Conservation (phyloP, 805 yeast genomes). For the Ogataea degrootiae region DNA sequence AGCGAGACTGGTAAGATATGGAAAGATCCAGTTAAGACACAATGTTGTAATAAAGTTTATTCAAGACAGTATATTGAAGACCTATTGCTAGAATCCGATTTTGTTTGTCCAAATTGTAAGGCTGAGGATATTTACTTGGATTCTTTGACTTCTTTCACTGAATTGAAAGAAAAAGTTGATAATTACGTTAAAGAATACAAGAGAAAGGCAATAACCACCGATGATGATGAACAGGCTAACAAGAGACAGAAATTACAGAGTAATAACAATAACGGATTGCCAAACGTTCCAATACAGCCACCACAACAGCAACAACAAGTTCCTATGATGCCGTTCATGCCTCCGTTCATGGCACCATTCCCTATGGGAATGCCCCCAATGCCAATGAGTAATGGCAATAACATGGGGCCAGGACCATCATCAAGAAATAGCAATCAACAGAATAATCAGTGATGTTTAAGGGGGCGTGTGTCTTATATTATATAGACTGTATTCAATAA, state of each 20-base stretch:
- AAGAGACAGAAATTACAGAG: conserved; percentile 13
- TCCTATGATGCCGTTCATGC: conserved; percentile 23
- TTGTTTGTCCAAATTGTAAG: conserved; percentile 85
- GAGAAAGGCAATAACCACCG: conserved; percentile 8
- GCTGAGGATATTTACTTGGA: conserved; percentile 73
- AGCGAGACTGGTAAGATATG: conserved; percentile 61
- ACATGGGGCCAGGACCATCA: not conserved
- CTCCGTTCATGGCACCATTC: conserved; percentile 30
- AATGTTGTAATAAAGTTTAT: conserved; percentile 56
- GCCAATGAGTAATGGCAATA: not conserved
- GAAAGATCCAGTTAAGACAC: conserved; percentile 71
- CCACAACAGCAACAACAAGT: conserved; percentile 1
- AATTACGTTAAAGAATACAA: conserved; percentile 39
- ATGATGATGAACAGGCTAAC: conserved; percentile 5
- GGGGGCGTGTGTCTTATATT: not conserved
- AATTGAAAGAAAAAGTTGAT: conserved; percentile 50
- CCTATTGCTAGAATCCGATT: conserved; percentile 71
- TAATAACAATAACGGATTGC: conserved; percentile 11
- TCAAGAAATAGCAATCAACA: not conserved
- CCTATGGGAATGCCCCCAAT: conserved; percentile 6
- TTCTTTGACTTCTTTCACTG: conserved; percentile 56
- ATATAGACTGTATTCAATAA: not conserved
- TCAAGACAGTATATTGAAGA: conserved; percentile 63
- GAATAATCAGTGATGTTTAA: not conserved
- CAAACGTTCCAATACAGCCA: conserved; percentile 16